Conservation (phyloP, 1,284 basidiomycete species). For the Leccinum ponderosum region DNA sequence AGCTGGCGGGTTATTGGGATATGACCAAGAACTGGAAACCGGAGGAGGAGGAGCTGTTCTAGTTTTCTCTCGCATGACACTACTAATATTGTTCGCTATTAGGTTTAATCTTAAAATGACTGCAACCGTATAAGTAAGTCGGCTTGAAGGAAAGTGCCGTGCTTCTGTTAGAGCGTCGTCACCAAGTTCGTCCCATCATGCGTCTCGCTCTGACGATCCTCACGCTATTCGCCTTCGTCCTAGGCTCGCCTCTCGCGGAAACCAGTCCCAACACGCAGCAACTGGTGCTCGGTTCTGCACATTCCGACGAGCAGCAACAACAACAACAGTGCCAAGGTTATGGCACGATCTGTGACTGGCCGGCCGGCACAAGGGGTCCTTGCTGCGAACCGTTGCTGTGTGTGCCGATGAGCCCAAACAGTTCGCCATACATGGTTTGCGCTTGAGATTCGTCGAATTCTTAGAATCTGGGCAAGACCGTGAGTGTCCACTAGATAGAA, state of each 20-base stretch:
- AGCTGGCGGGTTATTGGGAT: conserved; percentile 91
- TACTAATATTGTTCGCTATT: neutral
- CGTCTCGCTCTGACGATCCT: conserved; percentile 2
- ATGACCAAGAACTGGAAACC: conserved; percentile 86
- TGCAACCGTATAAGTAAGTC: no score
- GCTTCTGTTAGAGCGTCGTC: neutral
- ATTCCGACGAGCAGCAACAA: neutral
- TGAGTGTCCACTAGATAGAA: no score
- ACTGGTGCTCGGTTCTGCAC: neutral
- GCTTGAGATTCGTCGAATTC: conserved; percentile 3
- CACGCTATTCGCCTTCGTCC: conserved; percentile 3
- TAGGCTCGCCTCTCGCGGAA: conserved; percentile 11
- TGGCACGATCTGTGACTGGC: conserved; percentile 19
- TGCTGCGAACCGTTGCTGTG: conserved; percentile 19
- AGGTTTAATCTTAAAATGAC: neutral
- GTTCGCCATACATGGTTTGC: conserved; percentile 12
- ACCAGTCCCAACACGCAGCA: conserved; percentile 11
- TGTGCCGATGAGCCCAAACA: conserved; percentile 5
- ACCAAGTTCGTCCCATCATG: conserved; percentile 9
- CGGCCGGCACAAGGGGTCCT: conserved; percentile 17
- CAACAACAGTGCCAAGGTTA: neutral
- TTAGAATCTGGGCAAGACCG: no score
- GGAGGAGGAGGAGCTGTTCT: conserved; percentile 73
- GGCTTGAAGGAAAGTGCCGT: no score
- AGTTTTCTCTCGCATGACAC: conserved; percentile 5